phyloP scores from a whole-genome alignment of 805 yeast genomes.

The Spencermartinsiella europaea region DNA sequence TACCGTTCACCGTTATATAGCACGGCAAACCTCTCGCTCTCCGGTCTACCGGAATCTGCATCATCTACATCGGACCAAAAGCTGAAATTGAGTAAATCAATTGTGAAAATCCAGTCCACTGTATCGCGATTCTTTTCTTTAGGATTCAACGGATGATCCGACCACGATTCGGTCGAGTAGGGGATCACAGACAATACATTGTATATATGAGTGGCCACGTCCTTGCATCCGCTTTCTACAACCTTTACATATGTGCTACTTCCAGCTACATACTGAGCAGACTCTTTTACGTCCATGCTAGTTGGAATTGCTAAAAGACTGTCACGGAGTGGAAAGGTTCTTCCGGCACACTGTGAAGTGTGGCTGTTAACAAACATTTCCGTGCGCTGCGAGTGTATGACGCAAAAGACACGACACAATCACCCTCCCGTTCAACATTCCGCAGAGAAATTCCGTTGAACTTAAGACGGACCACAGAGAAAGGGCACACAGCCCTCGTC shows the following conservation, averaged over 20 bases:
- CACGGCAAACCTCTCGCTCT: conserved; percentile 32
- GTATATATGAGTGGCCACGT: conserved; percentile 29
- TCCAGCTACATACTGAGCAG: conserved; percentile 27
- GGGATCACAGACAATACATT: conserved; percentile 25
- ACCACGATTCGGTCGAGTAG: conserved; percentile 35
- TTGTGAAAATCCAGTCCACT: conserved; percentile 38
- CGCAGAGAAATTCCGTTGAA: too few species aligned
- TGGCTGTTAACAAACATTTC: too few species aligned
- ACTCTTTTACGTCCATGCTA: conserved; percentile 19
- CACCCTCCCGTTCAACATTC: too few species aligned
- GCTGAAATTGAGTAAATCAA: conserved; percentile 40
- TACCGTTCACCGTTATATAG: conserved; percentile 30
- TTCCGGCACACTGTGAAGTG: too few species aligned
- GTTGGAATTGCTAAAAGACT: too few species aligned
- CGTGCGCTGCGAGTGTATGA: too few species aligned
- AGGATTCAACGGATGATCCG: conserved; percentile 35
- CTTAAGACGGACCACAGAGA: too few species aligned
- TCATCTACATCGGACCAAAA: conserved; percentile 38
- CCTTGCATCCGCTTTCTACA: conserved; percentile 23
- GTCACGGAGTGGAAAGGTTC: too few species aligned
- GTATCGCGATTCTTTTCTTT: conserved; percentile 6
- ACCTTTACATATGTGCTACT: conserved; percentile 31
- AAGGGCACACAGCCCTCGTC: too few species aligned
- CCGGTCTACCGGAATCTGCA: conserved; percentile 28
- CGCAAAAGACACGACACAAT: too few species aligned